These are phyloP conservation scores for Penicilliopsis zonata DNA, from an alignment of 495 filamentous ascomycete species.

Conservation along the genomic window DNA sequence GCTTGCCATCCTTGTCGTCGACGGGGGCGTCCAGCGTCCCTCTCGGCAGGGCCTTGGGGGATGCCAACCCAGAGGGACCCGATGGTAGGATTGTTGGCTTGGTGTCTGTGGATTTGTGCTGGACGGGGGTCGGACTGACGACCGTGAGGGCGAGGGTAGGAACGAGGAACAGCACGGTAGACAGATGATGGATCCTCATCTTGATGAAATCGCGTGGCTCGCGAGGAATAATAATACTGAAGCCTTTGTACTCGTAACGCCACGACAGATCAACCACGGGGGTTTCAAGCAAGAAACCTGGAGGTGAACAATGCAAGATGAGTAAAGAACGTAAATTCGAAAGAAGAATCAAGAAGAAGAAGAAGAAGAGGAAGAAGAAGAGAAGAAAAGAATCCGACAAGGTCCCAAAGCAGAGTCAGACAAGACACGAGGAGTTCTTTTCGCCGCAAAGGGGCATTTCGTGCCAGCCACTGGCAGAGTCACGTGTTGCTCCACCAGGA, in stretches of 20 bases:
- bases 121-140: conserved; percentile 7
- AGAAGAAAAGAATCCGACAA: too few relatives aligned
- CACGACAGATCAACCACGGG: too few relatives aligned
- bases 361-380: neutral
- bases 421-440: neutral
- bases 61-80: conserved; percentile 5
- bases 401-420: too few relatives aligned
- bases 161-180: conserved; percentile 23
- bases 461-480: neutral
- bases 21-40: conserved; percentile 86
- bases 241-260: too few relatives aligned
- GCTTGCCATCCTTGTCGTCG: conserved; percentile 91
- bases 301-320: too few relatives aligned
- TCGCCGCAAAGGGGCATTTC: neutral
- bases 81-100: too few relatives aligned
- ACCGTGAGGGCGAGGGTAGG: conserved; percentile 22
- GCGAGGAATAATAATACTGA: too few relatives aligned
- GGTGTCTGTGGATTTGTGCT: conserved; percentile 10
- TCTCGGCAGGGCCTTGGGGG: conserved; percentile 16
- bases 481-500: too few relatives aligned
- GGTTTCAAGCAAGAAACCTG: too few relatives aligned
- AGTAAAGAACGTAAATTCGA: neutral
- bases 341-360: neutral
- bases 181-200: conserved; percentile 21
- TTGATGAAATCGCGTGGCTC: too few relatives aligned